phyloP scores from a whole-genome alignment of 768 basidiomycete species.

The Omphalotus guepiniiformis region DNA sequence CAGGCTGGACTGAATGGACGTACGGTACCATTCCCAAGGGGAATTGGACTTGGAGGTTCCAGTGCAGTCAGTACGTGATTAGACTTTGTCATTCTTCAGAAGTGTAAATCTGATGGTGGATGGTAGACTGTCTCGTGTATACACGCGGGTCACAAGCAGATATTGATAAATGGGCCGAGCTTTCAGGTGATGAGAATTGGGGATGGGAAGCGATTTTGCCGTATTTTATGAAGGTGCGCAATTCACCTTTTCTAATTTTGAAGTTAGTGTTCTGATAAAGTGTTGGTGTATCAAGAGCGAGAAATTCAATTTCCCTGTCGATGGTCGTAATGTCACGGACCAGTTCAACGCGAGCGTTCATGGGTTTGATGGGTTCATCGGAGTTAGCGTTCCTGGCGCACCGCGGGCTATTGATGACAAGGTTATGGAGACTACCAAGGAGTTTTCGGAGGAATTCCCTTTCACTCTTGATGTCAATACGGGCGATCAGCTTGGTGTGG shows the following conservation, averaged over 20 bases:
- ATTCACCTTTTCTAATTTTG: not conserved
- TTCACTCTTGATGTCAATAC: constrained; percentile 25
- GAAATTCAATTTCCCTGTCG: constrained; percentile 16
- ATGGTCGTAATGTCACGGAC: constrained; percentile 18
- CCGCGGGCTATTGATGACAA: constrained; percentile 21
- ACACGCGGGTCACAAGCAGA: constrained; percentile 18
- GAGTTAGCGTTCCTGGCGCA: constrained; percentile 26
- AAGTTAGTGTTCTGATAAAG: no score
- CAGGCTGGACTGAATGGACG: constrained; percentile 17
- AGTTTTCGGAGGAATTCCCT: constrained; percentile 19
- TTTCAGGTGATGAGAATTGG: constrained; percentile 18
- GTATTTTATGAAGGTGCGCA: constrained; percentile 15
- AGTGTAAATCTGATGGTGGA: not conserved
- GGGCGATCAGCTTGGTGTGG: constrained; percentile 26
- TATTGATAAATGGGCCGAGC: constrained; percentile 14
- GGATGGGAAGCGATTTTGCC: constrained; percentile 16
- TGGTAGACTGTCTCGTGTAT: constrained; percentile 17
- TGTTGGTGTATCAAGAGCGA: constrained; percentile 15
- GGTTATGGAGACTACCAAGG: constrained; percentile 24
- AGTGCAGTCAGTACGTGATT: constrained; percentile 15
- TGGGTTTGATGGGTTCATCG: constrained; percentile 21
- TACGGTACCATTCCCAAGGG: constrained; percentile 16
- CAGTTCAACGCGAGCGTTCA: constrained; percentile 22
- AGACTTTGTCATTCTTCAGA: not conserved
- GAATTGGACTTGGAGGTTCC: constrained; percentile 17